phyloP scores from a whole-genome alignment of 176 grass and related monocot species.

The Carex scoparia region DNA sequence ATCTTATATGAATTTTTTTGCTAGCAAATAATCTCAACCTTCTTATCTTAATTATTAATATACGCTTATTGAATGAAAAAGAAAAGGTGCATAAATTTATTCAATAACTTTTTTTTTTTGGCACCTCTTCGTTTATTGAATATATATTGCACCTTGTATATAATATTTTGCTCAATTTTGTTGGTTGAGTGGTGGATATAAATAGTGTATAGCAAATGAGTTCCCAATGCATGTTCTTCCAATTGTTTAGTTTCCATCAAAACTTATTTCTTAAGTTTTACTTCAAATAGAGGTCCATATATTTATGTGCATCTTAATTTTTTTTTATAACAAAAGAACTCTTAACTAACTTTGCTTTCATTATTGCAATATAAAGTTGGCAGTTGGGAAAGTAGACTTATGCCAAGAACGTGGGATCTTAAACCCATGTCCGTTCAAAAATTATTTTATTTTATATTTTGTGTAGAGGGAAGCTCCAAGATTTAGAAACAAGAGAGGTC shows the following conservation, averaged over 20 bases:
- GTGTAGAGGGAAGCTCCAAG: neutral
- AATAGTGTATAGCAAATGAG: neutral
- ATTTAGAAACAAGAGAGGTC: slow-evolving; percentile 22
- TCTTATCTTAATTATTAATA: neutral
- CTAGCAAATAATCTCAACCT: neutral
- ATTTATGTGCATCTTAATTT: neutral
- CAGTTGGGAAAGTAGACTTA: slow-evolving; percentile 13
- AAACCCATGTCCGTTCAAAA: slow-evolving; percentile 7
- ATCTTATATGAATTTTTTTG: neutral
- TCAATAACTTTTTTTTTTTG: too few relatives aligned
- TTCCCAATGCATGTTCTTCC: slow-evolving; percentile 7
- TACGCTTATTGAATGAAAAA: too few relatives aligned
- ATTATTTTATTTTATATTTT: neutral
- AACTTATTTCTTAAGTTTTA: slow-evolving; percentile 16
- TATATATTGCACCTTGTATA: too few relatives aligned
- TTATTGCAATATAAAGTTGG: slow-evolving; percentile 25
- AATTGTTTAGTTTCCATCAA: slow-evolving; percentile 16
- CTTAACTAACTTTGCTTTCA: slow-evolving; percentile 24
- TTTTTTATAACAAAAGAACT: slow-evolving; percentile 13
- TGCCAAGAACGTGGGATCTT: slow-evolving; percentile 31
- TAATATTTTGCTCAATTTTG: neutral
- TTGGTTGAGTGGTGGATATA: neutral
- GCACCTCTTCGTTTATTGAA: too few relatives aligned
- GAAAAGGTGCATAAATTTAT: too few relatives aligned
- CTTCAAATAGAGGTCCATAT: slow-evolving; percentile 12